Evolutionary conservation across 192 early-diverging fungal species (phyloP).

Genomic region (Coemansia erecta): DNA sequence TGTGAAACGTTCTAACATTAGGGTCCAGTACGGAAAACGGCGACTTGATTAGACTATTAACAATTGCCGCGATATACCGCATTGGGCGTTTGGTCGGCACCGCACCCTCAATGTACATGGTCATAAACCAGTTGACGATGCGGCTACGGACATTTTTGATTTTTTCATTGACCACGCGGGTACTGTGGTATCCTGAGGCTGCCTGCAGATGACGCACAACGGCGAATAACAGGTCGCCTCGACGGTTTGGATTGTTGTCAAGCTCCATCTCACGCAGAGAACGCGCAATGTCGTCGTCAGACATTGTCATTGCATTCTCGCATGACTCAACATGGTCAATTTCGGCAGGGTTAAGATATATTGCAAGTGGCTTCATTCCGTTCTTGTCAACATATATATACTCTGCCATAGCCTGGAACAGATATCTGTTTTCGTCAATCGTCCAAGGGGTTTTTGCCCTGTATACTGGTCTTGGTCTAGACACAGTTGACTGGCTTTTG

Average conservation of each 20-base stretch:
- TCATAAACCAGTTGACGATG: conserved; percentile 40
- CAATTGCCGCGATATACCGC: conserved; percentile 36
- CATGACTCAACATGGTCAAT: conserved; percentile 35
- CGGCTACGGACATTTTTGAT: conserved; percentile 47
- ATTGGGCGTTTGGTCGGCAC: conserved; percentile 30
- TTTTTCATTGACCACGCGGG: conserved; percentile 43
- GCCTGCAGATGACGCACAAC: conserved; percentile 40
- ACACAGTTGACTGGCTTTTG: neutral
- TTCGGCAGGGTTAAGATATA: conserved; percentile 38
- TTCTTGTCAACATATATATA: conserved; percentile 45
- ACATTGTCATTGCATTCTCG: conserved; percentile 18
- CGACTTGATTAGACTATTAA: conserved; percentile 25
- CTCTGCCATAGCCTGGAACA: conserved; percentile 49
- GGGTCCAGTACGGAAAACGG: conserved; percentile 29
- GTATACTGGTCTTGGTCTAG: neutral
- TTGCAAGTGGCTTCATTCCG: conserved; percentile 39
- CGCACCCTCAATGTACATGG: conserved; percentile 26
- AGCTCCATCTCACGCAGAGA: conserved; percentile 24
- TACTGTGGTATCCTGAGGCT: conserved; percentile 24
- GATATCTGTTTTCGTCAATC: conserved; percentile 18
- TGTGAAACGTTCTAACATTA: conserved; percentile 6
- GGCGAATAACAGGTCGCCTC: conserved; percentile 27
- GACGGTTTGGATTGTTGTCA: conserved; percentile 26
- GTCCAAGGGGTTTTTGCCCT: conserved; percentile 47
- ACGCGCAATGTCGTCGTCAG: conserved; percentile 26